Percentiles rank a stretch among this genome's conserved stretches.
These are phyloP conservation scores for Plasmodium blacklocki DNA, from an alignment of 169 alveolate genomes.

Conservation along the genomic window DNA sequence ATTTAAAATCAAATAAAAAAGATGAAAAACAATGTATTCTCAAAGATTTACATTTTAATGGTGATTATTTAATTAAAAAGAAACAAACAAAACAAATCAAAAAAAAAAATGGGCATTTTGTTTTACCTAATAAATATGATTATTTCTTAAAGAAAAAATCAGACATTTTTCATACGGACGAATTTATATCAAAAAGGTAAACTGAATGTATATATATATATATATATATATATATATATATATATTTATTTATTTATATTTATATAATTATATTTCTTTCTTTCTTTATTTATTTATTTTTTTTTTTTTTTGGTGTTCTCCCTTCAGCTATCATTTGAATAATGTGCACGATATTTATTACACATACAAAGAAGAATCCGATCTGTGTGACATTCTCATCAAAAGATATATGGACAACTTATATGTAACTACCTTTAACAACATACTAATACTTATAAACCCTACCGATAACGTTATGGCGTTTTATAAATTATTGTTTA, in stretches of 20 bases:
- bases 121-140: slow-evolving; percentile 43
- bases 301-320: slow-evolving; percentile 2
- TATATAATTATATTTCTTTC: background rate
- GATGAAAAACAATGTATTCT: slow-evolving; percentile 16
- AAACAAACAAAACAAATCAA: slow-evolving; percentile 7
- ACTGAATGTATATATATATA: background rate
- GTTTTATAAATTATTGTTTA: slow-evolving; percentile 63
- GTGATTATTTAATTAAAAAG: slow-evolving; percentile 35
- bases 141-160: slow-evolving; percentile 19
- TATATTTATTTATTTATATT: background rate
- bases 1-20: background rate
- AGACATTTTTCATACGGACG: background rate
- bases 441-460: slow-evolving; percentile 49
- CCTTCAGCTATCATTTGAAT: slow-evolving; percentile 15
- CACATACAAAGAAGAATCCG: slow-evolving; percentile 49
- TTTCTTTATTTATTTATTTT: background rate
- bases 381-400: slow-evolving; percentile 35
- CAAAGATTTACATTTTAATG: slow-evolving; percentile 38
- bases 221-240: background rate
- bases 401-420: slow-evolving; percentile 52
- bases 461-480: slow-evolving; percentile 13
- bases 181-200: slow-evolving; percentile 24
- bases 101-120: slow-evolving; percentile 34
- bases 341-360: slow-evolving; percentile 65
- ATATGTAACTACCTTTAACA: slow-evolving; percentile 57